These are phyloP conservation scores for Candida nitratophila DNA, from an alignment of 805 yeast species.

Conservation along the genomic window DNA sequence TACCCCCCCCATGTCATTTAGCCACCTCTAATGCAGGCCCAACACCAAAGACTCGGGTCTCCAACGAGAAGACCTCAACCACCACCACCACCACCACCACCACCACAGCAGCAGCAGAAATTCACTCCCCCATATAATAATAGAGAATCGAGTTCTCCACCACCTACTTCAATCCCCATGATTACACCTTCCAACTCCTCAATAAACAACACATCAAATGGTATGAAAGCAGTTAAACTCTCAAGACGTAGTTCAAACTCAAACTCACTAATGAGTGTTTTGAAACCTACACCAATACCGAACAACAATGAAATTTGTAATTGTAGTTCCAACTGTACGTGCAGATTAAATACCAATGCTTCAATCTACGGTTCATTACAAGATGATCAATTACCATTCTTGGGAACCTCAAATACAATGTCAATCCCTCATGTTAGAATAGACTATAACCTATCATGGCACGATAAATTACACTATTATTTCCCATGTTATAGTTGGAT, in stretches of 20 bases:
- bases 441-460: constrained; percentile 3
- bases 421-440: constrained; percentile 3
- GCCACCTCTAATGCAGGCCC: too few species aligned
- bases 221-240: neutral
- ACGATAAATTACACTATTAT: constrained; percentile 46
- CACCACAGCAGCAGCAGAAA: too few species aligned
- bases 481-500: constrained; percentile 66
- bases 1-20: too few species aligned
- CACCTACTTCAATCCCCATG: neutral
- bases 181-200: too few species aligned
- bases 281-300: too few species aligned
- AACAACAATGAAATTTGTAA: neutral
- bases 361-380: neutral
- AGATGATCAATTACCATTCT: neutral
- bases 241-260: neutral
- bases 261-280: neutral
- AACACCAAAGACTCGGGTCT: neutral
- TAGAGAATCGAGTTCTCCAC: neutral
- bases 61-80: neutral
- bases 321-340: neutral
- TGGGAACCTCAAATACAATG: neutral
- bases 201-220: neutral
- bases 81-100: too few species aligned
- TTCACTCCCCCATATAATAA: too few species aligned
- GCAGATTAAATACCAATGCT: neutral